Evolutionary conservation across 2,329 filamentous ascomycete genomes (phyloP).

Genomic region (Lecanoromycetidae sp.): DNA sequence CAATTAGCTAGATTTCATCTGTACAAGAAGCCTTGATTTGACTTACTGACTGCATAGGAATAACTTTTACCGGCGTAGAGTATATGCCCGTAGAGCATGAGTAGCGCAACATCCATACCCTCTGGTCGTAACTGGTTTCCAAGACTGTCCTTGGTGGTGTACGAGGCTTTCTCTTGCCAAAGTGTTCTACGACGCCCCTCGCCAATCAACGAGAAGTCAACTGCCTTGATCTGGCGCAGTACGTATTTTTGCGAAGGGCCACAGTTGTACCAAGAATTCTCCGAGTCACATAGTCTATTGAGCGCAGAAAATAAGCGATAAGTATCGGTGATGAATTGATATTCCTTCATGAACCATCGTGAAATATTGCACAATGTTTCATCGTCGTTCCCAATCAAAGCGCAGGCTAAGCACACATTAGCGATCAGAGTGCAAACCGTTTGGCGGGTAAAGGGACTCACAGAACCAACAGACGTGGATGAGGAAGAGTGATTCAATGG

Average conservation of each 20-base stretch:
- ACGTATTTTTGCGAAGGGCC: conserved; percentile 83
- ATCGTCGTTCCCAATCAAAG: conserved; percentile 64
- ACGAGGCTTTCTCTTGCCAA: conserved; percentile 33
- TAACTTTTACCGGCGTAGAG: conserved; percentile 75
- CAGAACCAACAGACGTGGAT: conserved; percentile 68
- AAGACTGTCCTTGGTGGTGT: conserved; percentile 29
- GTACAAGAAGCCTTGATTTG: conserved; percentile 25
- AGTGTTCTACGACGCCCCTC: conserved; percentile 37
- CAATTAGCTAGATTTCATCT: background rate
- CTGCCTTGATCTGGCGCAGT: conserved; percentile 77
- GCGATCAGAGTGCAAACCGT: background rate
- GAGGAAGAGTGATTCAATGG: conserved; percentile 52
- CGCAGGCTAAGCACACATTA: conserved; percentile 44
- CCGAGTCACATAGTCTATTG: conserved; percentile 63
- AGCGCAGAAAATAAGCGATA: conserved; percentile 73
- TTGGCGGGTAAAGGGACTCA: conserved; percentile 30
- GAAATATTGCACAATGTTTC: conserved; percentile 63
- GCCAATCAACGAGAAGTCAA: conserved; percentile 57
- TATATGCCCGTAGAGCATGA: conserved; percentile 85
- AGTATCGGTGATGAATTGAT: conserved; percentile 65
- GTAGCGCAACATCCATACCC: conserved; percentile 62
- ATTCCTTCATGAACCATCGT: conserved; percentile 74
- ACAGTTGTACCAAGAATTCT: conserved; percentile 63
- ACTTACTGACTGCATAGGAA: conserved; percentile 75
- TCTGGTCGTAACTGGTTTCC: conserved; percentile 20